A percentile compares a stretch with the other conserved stretches of the same genome.
Conservation (phyloP, 768 basidiomycete species). For the Psilocybe sp. region DNA sequence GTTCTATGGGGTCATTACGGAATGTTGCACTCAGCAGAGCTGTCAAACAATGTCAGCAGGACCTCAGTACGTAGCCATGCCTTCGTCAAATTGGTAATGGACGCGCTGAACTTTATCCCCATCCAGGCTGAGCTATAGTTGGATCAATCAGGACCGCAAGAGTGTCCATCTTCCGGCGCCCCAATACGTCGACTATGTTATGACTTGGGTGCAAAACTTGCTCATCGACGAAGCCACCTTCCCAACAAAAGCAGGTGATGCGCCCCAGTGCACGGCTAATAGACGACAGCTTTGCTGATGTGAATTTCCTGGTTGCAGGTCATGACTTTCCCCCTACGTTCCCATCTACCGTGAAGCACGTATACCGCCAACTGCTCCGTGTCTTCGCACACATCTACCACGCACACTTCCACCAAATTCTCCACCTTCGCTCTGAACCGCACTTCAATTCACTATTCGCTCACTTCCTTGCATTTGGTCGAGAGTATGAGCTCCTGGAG, state of each 20-base stretch:
- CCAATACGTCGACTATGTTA: conserved; percentile 97
- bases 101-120: conserved; percentile 2
- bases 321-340: conserved; percentile 88
- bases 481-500: conserved; percentile 90
- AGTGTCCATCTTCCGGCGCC: conserved; percentile 90
- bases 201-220: conserved; percentile 97
- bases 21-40: conserved; percentile 87
- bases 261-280: neutral
- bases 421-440: conserved; percentile 92
- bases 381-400: conserved; percentile 99
- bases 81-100: neutral
- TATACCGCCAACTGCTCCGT: conserved; percentile 94
- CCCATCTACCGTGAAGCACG: conserved; percentile 88
- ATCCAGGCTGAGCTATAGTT: conserved; percentile 87
- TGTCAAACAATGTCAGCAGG: conserved; percentile 96
- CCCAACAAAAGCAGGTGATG: conserved; percentile 91
- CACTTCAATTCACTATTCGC: conserved; percentile 98
- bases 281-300: neutral
- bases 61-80: conserved; percentile 56
- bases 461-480: conserved; percentile 95
- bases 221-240: conserved; percentile 91
- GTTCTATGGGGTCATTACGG: conserved; percentile 93
- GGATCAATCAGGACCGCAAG: conserved; percentile 95
- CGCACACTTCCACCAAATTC: conserved; percentile 86
- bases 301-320: conserved; percentile 40